phyloP scores from a whole-genome alignment of 176 grass and related monocot genomes.

The Microstegium vimineum region DNA sequence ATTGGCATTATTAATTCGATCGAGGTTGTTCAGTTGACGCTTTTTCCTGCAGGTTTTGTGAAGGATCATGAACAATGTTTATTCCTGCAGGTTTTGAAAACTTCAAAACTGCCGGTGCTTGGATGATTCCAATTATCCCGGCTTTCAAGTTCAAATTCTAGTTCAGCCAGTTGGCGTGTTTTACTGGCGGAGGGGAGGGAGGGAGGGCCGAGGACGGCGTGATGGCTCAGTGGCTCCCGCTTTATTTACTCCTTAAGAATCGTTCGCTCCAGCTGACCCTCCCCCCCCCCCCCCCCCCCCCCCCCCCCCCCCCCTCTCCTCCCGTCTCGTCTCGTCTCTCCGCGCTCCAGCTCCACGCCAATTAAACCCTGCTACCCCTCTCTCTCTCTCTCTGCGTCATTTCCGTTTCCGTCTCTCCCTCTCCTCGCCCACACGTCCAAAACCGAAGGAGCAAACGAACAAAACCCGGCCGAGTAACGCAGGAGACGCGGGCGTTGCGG shows the following conservation, averaged over 20 bases:
- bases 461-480: conserved; percentile 35
- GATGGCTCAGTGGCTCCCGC: conserved; percentile 25
- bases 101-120: neutral
- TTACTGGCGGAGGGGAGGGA: conserved; percentile 16
- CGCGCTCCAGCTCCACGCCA: conserved; percentile 42
- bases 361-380: conserved; percentile 47
- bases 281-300: no score
- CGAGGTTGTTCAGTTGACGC: no score
- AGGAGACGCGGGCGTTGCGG: neutral
- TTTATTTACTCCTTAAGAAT: conserved; percentile 74
- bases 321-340: neutral
- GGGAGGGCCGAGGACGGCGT: neutral
- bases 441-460: conserved; percentile 30
- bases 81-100: neutral
- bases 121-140: neutral
- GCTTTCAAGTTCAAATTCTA: conserved; percentile 7
- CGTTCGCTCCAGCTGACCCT: conserved; percentile 46
- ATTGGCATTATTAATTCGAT: neutral
- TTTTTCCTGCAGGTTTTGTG: no score
- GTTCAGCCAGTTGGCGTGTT: neutral
- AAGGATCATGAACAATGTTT: neutral
- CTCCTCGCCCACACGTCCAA: conserved; percentile 30
- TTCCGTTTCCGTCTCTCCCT: conserved; percentile 22
- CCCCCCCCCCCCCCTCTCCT: neutral
- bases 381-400: conserved; percentile 29